Evolutionary conservation across 345 rosid species (phyloP).

Genomic region (Populus alba): DNA sequence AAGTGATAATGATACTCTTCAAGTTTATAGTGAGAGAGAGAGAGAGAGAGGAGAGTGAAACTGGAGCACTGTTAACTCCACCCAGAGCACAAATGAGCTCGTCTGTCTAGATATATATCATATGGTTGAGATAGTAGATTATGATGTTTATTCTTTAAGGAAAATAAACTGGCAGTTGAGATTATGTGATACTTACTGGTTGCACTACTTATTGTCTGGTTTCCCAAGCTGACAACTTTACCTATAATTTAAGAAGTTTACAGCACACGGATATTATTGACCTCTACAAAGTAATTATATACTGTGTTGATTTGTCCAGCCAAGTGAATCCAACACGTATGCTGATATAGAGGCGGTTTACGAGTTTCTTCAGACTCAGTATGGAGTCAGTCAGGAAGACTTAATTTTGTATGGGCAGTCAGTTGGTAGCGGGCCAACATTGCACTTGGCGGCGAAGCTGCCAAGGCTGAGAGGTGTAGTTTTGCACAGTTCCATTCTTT

Average conservation of each 20-base stretch:
- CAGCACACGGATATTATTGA: not conserved
- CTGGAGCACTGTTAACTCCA: not conserved
- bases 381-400: conserved; percentile 91
- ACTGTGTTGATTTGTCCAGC: conserved; percentile 46
- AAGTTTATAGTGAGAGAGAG: not conserved
- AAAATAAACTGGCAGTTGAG: not conserved
- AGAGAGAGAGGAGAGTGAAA: not conserved
- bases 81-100: not conserved
- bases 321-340: conserved; percentile 87
- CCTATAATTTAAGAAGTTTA: not conserved
- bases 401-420: conserved; percentile 93
- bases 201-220: not conserved
- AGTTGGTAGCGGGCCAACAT: conserved; percentile 95
- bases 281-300: not conserved
- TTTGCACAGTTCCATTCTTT: conserved; percentile 95
- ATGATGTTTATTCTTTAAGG: not conserved
- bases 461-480: conserved; percentile 97
- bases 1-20: not conserved
- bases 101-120: not conserved
- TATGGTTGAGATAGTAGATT: not conserved
- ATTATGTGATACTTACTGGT: not conserved
- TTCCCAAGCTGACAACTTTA: not conserved
- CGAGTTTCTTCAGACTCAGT: conserved; percentile 82
- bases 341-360: conserved; percentile 98
- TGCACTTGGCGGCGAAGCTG: conserved; percentile 92